These are phyloP conservation scores for Scenedesmus sp. DNA, from an alignment of 163 green algal genomes.

Conservation along the genomic window DNA sequence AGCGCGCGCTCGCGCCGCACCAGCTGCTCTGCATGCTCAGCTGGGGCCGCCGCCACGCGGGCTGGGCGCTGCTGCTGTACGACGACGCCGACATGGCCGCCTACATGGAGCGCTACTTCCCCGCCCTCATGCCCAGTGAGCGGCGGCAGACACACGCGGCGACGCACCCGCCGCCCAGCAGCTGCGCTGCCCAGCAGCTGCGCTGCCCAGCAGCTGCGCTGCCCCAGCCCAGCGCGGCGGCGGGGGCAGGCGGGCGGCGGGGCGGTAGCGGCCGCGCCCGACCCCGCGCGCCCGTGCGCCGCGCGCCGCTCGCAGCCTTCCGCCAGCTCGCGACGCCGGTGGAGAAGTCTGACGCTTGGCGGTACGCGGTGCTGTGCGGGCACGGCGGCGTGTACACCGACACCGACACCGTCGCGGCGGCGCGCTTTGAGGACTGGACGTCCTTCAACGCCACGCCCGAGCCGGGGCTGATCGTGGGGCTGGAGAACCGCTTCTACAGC, in stretches of 20 bases:
- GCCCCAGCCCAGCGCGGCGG: neutral
- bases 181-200: too few species aligned
- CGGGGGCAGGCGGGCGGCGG: too few species aligned
- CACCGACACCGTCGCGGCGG: conserved; percentile 31
- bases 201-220: too few species aligned
- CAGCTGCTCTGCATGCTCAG: conserved; percentile 35
- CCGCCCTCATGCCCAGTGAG: conserved; percentile 38
- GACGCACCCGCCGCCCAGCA: too few species aligned
- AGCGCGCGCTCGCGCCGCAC: conserved; percentile 32
- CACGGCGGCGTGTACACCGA: conserved; percentile 45
- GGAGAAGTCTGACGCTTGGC: conserved; percentile 38
- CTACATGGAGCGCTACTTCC: conserved; percentile 39
- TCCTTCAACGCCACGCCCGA: neutral
- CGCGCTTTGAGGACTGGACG: conserved; percentile 6
- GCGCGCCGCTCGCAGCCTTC: too few species aligned
- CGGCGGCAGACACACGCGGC: too few species aligned
- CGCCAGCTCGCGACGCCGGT: conserved; percentile 35
- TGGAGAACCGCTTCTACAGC: conserved; percentile 36
- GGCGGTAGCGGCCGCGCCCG: too few species aligned
- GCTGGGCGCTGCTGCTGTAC: conserved; percentile 42
- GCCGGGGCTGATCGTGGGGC: conserved; percentile 27
- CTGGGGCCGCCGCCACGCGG: conserved; percentile 33
- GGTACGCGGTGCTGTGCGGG: conserved; percentile 42
- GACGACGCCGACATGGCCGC: conserved; percentile 33
- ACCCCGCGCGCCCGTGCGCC: too few species aligned